Evolutionary conservation across 1,284 basidiomycete species (phyloP), one percentile per base, ranked within the genome.

Genomic region (Singerocomus inundabilis): DNA sequence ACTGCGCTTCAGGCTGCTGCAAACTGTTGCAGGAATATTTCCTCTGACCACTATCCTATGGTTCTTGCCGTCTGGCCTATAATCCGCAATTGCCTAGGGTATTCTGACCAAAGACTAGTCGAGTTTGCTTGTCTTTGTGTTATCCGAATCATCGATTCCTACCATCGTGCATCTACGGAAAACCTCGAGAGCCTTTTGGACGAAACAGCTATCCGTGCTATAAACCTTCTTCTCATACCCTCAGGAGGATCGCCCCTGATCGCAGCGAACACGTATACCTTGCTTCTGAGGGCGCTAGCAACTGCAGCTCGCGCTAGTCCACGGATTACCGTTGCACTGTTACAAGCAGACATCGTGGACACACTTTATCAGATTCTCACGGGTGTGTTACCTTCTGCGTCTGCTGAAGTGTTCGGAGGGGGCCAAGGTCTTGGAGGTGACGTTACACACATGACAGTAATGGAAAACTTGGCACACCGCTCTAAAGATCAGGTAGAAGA

Each of bases 401-500:
- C 76, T 16, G 72, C 70, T 32, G 77, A 76, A 31, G 87, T 88
- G 59, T 82, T 88, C 63, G 72, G 72, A 21, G 82, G 35, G 4
- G 53, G 84, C 2, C 89, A 92, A 66, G 89, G 89, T 9, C 71
- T 93, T 2, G 89, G 88, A 26, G 90, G 89, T 31, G 89, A 91
- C 21, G 70, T 94, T 7, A 90, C 91, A 5, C 95, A 98, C 67
- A 95, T 98, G 91, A 90, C 92, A 7, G 91, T 99, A 31, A 91
- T 98, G 82, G 93, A 98, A 72, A 98, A 96, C 67, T 75, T 99
- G 31, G 93, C 94, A 0, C 93, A 98, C 68, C 81, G 94, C 33
- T 91, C 96, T 10, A 98, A 98, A 72, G 96, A 98, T 58, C 94
- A 97, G 67, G 82, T 98, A 6, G 93, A 97, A 70, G 94, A 98